Evolutionary conservation across 2,329 filamentous ascomycete genomes (phyloP), one percentile per base, ranked within the genome.

Genomic region (Ophioceras dolichostomum): DNA sequence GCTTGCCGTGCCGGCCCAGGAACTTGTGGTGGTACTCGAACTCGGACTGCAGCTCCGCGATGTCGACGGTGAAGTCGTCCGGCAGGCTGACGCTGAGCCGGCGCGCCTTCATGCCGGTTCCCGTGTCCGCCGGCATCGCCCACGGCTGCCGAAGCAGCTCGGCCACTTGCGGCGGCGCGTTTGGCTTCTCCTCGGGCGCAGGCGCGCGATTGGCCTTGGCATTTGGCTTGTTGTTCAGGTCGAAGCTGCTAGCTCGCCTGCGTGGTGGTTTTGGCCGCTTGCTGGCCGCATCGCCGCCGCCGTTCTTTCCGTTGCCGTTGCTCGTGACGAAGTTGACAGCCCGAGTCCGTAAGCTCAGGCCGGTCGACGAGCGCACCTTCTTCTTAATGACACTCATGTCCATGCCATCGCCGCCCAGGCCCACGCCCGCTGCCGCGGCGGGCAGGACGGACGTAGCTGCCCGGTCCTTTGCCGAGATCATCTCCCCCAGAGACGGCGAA

Each of bases 31-130:
- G 68, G 45, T 79, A 81, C 43, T 79, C 76, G 47, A 77, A 89
- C 47, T 87, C 82, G 33, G 68, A 66, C 41, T 73, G 67, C 4
- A 89, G 65, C 36, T 84, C 77, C 19, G 68, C 79, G 9, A 77
- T 70, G 42, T 85, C 78, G 21, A 87, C 78, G 2, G 69, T 70
- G 51, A 86, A 83, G 47, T 85, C 79, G 47, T 86, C 81, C 2
- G 80, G 79, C 19, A 86, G 62, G 48, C 72, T 81, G 34, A 84
- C 56, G 50, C 83, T 88, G 61, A 89, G 66, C 36, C 82, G 76
- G n/a, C 83, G 72, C 21, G 83, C 78, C 60, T 88, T 89, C 54
- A 83, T 69, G 9, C 83, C 83, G 14, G 78, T 81, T 10, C 83
- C 83, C 17, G 71, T 70, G 37, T 77, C 76, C 2, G 83, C 80